Conservation (phyloP, 1,284 basidiomycete genomes). For the Chiua sp. region DNA sequence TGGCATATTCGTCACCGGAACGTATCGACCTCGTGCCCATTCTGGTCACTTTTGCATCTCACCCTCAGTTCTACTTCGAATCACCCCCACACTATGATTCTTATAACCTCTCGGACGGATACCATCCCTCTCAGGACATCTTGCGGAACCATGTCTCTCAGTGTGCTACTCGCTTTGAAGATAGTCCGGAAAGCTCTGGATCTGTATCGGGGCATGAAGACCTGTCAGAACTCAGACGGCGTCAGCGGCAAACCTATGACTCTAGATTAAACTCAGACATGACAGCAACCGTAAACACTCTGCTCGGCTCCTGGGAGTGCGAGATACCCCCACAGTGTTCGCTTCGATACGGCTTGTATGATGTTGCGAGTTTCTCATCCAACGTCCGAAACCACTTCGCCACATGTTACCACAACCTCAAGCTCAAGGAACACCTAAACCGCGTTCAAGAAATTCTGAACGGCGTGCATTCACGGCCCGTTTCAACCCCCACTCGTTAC, state of each 20-base stretch:
- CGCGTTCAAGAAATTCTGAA: constrained; percentile 18
- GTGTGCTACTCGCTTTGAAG: constrained; percentile 11
- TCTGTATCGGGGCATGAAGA: neutral
- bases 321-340: constrained; percentile 5
- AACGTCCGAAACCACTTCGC: constrained; percentile 9
- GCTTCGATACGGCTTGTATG: constrained; percentile 9
- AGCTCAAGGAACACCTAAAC: constrained; percentile 4
- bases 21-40: constrained; percentile 7
- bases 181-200: constrained; percentile 14
- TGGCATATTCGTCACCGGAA: constrained; percentile 30
- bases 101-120: constrained; percentile 19
- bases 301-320: no score
- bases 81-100: constrained; percentile 11
- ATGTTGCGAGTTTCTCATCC: neutral
- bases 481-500: neutral
- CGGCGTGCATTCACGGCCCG: neutral
- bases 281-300: neutral
- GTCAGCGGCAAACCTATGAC: constrained; percentile 3
- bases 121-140: constrained; percentile 1
- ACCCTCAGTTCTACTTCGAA: constrained; percentile 8
- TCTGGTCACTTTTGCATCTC: constrained; percentile 21
- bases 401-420: no score
- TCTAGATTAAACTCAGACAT: constrained; percentile 5
- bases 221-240: neutral
- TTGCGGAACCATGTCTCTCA: constrained; percentile 4